Evolutionary conservation across 1,284 basidiomycete species (phyloP), one percentile per base, ranked within the genome.

Genomic region (Apiotrichum laibachii): DNA sequence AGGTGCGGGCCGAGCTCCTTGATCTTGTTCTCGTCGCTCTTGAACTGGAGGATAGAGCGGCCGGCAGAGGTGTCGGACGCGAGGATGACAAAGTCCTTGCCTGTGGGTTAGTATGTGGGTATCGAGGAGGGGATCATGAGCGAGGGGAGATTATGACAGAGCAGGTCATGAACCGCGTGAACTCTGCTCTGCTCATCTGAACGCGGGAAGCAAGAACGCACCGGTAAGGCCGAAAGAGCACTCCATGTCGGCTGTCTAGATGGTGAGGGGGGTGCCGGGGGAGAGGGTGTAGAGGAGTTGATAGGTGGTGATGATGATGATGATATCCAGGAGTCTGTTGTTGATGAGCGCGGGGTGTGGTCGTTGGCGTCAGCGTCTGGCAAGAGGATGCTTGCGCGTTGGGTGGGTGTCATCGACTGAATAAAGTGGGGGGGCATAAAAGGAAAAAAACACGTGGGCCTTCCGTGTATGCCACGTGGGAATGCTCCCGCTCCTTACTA

Each of bases 21-120:
- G 81, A 95, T 93, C 82, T 99, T 98, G 84, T 99, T 95, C 81
- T 93, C 90, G 80, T 97, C 92, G 35, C 85, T 79, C 82, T 99
- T 97, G 92, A 98, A 96, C 80, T 94, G 95, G 72, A 98, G 87
- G 77, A 99, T 93, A 22, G 91, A 95, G 60, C 90, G 85, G 7
- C 72, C 88, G 9, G 92, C 87, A 35, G 87, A 92, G 26, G 88
- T 93, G 79, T 99, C 95, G 31, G 92, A 88, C 5, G 93, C 93
- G 67, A 97, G 81, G 61, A 97, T 84, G 57, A 91, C 88, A 79
- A 90, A 97, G 72, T 88, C 93, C 73, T 94, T 94, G 56, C 93
- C 92, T 57, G 84, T 86, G 51, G 89, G 15, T 22, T 18, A 22
- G 42, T 13, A 35, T 5, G 51, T 18, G 13, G 40, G 39, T 16